These are phyloP conservation scores for Puccinia coronata DNA, from an alignment of 1,284 basidiomycete species.

Conservation along the genomic window DNA sequence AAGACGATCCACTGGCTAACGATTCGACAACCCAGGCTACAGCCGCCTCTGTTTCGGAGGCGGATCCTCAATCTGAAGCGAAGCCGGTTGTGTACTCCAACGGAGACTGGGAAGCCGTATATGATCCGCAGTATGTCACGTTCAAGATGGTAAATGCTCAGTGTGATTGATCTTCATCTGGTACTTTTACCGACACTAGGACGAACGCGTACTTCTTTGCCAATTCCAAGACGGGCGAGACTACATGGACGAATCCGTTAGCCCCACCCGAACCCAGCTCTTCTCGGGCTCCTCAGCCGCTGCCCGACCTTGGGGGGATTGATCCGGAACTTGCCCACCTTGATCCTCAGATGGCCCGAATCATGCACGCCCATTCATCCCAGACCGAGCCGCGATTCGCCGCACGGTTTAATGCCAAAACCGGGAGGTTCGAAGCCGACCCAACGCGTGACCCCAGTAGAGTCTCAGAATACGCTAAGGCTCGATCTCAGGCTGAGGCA, in stretches of 20 bases:
- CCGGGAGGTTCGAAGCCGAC: conserved; percentile 29
- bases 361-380: not conserved
- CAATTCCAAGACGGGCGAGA: conserved; percentile 34
- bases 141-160: not conserved
- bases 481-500: conserved; percentile 31
- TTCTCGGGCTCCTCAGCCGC: not conserved
- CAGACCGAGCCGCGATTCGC: conserved; percentile 12
- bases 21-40: not conserved
- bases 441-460: conserved; percentile 15
- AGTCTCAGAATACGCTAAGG: conserved; percentile 21
- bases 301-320: conserved; percentile 23
- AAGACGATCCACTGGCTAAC: not conserved
- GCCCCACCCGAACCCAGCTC: not conserved
- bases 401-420: conserved; percentile 33
- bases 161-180: not conserved
- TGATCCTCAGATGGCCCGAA: conserved; percentile 9
- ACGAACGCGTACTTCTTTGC: conserved; percentile 39
- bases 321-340: conserved; percentile 42
- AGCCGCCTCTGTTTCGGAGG: not conserved
- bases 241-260: conserved; percentile 40
- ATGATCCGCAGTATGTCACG: conserved; percentile 29
- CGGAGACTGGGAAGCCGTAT: conserved; percentile 44
- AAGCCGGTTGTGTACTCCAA: conserved; percentile 28
- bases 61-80: not conserved
- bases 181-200: not conserved